Conservation (phyloP, 2,329 filamentous ascomycete genomes). For the Xylaria hypoxylon region DNA sequence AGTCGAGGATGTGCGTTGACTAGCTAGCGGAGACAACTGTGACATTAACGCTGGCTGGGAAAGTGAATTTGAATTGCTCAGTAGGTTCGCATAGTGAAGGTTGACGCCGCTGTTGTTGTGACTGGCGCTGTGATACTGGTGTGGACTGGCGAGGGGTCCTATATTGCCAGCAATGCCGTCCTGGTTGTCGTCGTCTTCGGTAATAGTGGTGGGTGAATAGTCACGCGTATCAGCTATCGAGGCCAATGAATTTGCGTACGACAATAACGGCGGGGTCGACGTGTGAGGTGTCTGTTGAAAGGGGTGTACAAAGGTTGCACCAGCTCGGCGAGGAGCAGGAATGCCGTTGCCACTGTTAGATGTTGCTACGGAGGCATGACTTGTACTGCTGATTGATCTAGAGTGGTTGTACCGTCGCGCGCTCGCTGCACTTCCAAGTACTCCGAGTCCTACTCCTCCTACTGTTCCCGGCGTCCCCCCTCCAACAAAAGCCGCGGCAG, state of each 20-base stretch:
- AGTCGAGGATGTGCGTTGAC: slow-evolving; percentile 54
- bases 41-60: slow-evolving; percentile 50
- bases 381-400: slow-evolving; percentile 69
- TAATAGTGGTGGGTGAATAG: slow-evolving; percentile 67
- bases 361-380: slow-evolving; percentile 67
- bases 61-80: slow-evolving; percentile 45
- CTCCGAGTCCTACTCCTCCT: slow-evolving; percentile 30
- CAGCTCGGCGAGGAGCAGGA: slow-evolving; percentile 53
- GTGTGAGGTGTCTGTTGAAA: slow-evolving; percentile 73
- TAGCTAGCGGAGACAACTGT: slow-evolving; percentile 55
- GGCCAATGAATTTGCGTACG: slow-evolving; percentile 67
- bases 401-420: slow-evolving; percentile 64
- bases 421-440: slow-evolving; percentile 34
- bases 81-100: slow-evolving; percentile 45
- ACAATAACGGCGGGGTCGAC: slow-evolving; percentile 69
- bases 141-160: slow-evolving; percentile 23
- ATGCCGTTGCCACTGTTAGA: slow-evolving; percentile 59
- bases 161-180: slow-evolving; percentile 22
- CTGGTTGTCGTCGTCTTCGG: slow-evolving; percentile 62
- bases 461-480: slow-evolving; percentile 18
- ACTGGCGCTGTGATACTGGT: slow-evolving; percentile 21
- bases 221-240: slow-evolving; percentile 63
- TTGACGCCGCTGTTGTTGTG: slow-evolving; percentile 38
- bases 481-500: slow-evolving; percentile 9
- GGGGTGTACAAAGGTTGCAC: slow-evolving; percentile 68